phyloP scores from a whole-genome alignment of 2,329 filamentous ascomycete genomes.

The Diatrype stigma region DNA sequence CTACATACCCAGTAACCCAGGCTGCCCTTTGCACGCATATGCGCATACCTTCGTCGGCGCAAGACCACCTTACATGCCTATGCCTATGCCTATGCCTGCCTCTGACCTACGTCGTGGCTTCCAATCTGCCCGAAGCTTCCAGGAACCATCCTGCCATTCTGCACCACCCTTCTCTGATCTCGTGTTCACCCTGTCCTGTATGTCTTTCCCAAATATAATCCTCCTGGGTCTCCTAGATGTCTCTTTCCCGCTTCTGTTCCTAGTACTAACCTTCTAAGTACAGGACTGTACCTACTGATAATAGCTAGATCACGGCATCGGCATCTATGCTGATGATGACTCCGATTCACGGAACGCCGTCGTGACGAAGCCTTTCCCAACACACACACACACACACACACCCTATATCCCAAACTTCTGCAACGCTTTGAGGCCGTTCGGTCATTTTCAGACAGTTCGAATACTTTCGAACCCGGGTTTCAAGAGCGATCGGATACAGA shows the following conservation, averaged over 20 bases:
- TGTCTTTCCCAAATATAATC: too few species aligned
- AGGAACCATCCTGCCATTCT: not conserved
- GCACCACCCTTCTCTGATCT: not conserved
- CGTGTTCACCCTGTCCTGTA: too few species aligned
- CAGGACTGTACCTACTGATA: too few species aligned
- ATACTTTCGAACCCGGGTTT: constrained; percentile 2
- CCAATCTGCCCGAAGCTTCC: not conserved
- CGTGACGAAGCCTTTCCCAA: not conserved
- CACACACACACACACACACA: not conserved
- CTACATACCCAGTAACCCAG: too few species aligned
- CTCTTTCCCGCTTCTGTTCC: too few species aligned
- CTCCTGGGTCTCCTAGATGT: too few species aligned
- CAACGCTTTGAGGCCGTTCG: not conserved
- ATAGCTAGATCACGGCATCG: too few species aligned
- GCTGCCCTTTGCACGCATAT: not conserved
- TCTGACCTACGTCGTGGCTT: too few species aligned
- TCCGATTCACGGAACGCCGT: not conserved
- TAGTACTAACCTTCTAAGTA: too few species aligned
- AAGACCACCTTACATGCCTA: not conserved
- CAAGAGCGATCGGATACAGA: not conserved
- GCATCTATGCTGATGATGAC: not conserved
- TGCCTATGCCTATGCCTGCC: too few species aligned
- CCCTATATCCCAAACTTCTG: not conserved
- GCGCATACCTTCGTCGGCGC: not conserved
- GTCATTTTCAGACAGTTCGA: not conserved